A percentile compares a stretch with the other conserved stretches of the same genome.
Conservation (phyloP, 192 early-diverging fungal genomes). For the Piromyces sp. region DNA sequence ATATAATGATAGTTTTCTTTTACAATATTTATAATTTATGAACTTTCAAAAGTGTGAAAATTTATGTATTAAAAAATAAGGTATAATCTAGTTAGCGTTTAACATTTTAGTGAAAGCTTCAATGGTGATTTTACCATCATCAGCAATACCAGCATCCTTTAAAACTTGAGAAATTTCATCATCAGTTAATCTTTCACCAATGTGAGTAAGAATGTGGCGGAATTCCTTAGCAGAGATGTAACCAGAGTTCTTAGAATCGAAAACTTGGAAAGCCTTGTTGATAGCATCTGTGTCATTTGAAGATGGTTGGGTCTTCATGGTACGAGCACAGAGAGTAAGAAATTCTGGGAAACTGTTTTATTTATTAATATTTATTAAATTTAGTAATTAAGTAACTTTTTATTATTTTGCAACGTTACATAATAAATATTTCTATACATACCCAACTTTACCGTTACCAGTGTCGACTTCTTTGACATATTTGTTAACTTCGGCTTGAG, state of each 20-base stretch:
- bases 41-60: too few relatives aligned
- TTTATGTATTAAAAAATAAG: too few relatives aligned
- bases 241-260: conserved; percentile 65
- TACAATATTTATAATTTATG: too few relatives aligned
- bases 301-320: conserved; percentile 51
- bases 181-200: conserved; percentile 63
- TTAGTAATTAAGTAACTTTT: background rate
- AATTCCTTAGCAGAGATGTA: conserved; percentile 60
- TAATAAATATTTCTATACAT: too few relatives aligned
- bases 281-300: conserved; percentile 58
- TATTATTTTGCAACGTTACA: too few relatives aligned
- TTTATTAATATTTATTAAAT: background rate
- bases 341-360: conserved; percentile 4
- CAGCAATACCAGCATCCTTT: background rate
- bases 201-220: conserved; percentile 62
- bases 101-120: background rate
- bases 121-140: background rate
- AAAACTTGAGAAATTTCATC: background rate
- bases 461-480: conserved; percentile 26
- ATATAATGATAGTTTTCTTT: too few relatives aligned
- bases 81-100: background rate
- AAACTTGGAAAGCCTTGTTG: conserved; percentile 70
- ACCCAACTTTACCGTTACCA: background rate
- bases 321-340: conserved; percentile 52
- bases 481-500: conserved; percentile 52